phyloP scores from a whole-genome alignment of 768 basidiomycete species.

The Amanita polypyramis region DNA sequence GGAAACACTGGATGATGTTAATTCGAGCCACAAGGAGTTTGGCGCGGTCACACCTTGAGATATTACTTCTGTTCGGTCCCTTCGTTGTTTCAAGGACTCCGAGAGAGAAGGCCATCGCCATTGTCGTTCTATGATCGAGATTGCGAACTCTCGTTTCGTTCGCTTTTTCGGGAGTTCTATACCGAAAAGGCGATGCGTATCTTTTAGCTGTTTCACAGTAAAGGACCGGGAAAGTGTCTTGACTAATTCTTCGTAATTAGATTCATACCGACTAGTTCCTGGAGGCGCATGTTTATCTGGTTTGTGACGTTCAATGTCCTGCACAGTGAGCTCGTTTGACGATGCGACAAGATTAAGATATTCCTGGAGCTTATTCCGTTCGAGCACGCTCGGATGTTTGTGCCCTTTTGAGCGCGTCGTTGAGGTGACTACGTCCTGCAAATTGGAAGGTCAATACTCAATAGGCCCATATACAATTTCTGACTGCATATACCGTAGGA shows the following conservation, averaged over 20 bases:
- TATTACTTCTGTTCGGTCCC: constrained; percentile 37
- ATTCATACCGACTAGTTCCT: constrained; percentile 35
- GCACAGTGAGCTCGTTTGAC: constrained; percentile 37
- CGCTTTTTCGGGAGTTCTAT: constrained; percentile 22
- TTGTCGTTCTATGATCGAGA: constrained; percentile 46
- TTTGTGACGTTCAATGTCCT: constrained; percentile 51
- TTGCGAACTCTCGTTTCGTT: constrained; percentile 31
- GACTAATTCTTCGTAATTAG: constrained; percentile 41
- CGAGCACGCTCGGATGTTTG: constrained; percentile 18
- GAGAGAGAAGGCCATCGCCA: constrained; percentile 64
- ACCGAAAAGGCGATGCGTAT: constrained; percentile 40
- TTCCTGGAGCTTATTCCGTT: constrained; percentile 37
- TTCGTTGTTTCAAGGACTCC: constrained; percentile 37
- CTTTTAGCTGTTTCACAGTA: constrained; percentile 46
- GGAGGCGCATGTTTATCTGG: constrained; percentile 30
- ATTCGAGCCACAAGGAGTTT: not conserved
- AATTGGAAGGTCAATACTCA: not conserved
- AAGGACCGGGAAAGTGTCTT: constrained; percentile 51
- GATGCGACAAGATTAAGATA: constrained; percentile 46
- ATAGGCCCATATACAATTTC: not conserved
- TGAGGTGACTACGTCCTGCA: not conserved
- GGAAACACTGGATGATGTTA: constrained; percentile 33
- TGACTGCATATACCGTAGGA: not conserved
- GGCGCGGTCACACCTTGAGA: constrained; percentile 30
- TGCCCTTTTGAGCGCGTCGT: not conserved